Percentiles rank a stretch among this genome's conserved stretches.
Evolutionary conservation across 1,284 basidiomycete species (phyloP).

Genomic region (Microbotryomycetes sp.): DNA sequence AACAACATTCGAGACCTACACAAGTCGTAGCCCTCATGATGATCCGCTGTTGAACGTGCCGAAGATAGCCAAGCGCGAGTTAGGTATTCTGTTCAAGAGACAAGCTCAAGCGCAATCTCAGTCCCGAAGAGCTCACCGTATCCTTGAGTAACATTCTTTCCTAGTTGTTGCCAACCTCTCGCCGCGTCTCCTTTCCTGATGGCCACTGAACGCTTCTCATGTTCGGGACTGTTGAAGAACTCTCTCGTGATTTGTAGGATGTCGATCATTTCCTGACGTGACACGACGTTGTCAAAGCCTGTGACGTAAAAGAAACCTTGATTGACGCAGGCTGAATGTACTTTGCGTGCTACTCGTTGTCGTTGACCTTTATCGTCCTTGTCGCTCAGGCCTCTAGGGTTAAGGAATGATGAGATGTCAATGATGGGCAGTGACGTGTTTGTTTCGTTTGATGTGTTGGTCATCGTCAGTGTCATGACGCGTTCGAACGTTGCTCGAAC

Average conservation of each 20-base stretch:
- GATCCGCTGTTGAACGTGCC: conserved; percentile 6
- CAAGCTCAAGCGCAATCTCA: conserved; percentile 37
- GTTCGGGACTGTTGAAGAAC: conserved; percentile 65
- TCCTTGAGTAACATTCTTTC: conserved; percentile 76
- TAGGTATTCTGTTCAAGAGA: not conserved
- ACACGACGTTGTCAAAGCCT: conserved; percentile 52
- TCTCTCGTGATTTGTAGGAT: conserved; percentile 56
- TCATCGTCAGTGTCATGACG: not conserved
- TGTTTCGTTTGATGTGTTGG: not conserved
- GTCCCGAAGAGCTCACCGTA: conserved; percentile 76
- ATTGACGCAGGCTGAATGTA: conserved; percentile 66
- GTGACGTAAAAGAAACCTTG: conserved; percentile 79
- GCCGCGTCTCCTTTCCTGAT: conserved; percentile 51
- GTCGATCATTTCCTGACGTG: conserved; percentile 57
- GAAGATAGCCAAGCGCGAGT: not conserved
- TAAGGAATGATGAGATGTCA: conserved; percentile 39
- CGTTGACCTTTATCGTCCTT: not conserved
- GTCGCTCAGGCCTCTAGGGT: conserved; percentile 44
- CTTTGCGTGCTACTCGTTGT: conserved; percentile 46
- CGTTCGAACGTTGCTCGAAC: too few relatives aligned
- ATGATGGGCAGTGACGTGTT: conserved; percentile 40
- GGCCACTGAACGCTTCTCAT: conserved; percentile 63
- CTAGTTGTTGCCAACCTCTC: conserved; percentile 47
- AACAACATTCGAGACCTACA: not conserved
- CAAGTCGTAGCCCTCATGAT: conserved; percentile 12